These are phyloP conservation scores for Suillus sp. DNA, from an alignment of 768 basidiomycete species.

Conservation along the genomic window DNA sequence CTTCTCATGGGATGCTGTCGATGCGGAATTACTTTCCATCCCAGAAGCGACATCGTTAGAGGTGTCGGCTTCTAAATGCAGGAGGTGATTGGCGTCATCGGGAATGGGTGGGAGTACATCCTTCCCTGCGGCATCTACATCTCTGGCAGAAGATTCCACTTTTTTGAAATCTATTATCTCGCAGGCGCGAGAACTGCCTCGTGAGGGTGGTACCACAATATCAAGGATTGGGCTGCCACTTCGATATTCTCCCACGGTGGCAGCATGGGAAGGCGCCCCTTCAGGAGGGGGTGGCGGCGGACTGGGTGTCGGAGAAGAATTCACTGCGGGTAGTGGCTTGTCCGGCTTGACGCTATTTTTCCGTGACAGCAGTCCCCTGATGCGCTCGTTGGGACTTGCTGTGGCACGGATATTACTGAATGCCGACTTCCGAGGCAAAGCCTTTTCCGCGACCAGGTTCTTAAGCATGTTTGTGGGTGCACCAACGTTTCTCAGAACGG, in stretches of 20 bases:
- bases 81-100: conserved; percentile 1
- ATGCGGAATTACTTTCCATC: background rate
- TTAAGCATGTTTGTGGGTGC: conserved; percentile 79
- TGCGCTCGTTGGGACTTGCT: conserved; percentile 37
- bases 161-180: conserved; percentile 12
- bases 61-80: background rate
- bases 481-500: conserved; percentile 70
- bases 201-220: conserved; percentile 25
- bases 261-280: conserved; percentile 16
- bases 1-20: background rate
- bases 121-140: background rate
- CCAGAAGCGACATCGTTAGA: background rate
- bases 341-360: conserved; percentile 29
- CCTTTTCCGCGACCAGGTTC: conserved; percentile 82
- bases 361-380: conserved; percentile 39
- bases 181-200: conserved; percentile 23
- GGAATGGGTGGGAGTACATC: conserved; percentile 7
- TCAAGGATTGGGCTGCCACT: conserved; percentile 19
- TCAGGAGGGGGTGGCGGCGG: conserved; percentile 15
- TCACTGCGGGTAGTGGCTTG: conserved; percentile 31
- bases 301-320: conserved; percentile 24
- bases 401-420: conserved; percentile 27
- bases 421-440: conserved; percentile 44
- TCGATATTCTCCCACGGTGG: conserved; percentile 15
- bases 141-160: conserved; percentile 8